phyloP scores from a whole-genome alignment of 495 filamentous ascomycete genomes.

The Neurospora discreta region DNA sequence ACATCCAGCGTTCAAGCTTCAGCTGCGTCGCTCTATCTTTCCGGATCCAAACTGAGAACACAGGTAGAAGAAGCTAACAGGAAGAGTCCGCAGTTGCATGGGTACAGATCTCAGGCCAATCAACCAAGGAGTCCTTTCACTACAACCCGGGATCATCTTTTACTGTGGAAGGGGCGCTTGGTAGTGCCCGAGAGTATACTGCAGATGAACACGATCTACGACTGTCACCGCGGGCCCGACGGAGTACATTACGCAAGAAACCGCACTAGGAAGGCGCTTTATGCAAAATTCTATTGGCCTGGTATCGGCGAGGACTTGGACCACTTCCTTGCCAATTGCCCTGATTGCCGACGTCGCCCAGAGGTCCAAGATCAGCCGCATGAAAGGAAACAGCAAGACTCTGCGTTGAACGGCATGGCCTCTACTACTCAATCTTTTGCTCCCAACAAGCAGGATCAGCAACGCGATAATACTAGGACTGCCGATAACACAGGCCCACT shows the following conservation, averaged over 20 bases:
- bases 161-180: neutral
- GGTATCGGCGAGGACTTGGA: no score
- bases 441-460: neutral
- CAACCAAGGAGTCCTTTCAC: neutral
- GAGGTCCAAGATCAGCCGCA: no score
- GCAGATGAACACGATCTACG: neutral
- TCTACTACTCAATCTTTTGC: neutral
- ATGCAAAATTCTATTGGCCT: no score
- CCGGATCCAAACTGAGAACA: neutral
- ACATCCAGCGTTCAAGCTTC: neutral
- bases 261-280: no score
- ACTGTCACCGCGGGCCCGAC: neutral
- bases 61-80: neutral
- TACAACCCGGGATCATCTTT: neutral
- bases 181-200: neutral
- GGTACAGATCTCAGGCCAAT: neutral
- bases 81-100: neutral
- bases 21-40: neutral
- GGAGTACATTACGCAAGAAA: no score
- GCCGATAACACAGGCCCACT: neutral
- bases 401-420: neutral
- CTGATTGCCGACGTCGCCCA: neutral
- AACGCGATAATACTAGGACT: neutral
- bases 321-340: neutral
- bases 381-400: neutral